Conservation (phyloP, 768 basidiomycete genomes). For the Mycena sanguinolenta region DNA sequence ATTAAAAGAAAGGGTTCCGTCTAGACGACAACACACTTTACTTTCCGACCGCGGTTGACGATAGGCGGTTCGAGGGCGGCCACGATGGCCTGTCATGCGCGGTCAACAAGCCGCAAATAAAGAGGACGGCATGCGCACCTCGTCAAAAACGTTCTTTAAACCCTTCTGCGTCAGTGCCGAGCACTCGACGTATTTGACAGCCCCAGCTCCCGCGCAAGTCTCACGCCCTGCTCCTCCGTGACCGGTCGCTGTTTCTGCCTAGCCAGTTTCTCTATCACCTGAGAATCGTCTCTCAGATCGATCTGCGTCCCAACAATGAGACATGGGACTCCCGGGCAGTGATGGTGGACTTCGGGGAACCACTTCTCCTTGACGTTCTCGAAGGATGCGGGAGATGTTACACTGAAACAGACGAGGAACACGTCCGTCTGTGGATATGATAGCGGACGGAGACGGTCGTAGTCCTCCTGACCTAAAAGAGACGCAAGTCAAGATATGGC, state of each 20-base stretch:
- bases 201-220: slow-evolving; percentile 96
- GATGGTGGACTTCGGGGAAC: slow-evolving; percentile 99
- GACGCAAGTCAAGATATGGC: slow-evolving; percentile 23
- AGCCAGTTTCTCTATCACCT: slow-evolving; percentile 94
- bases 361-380: slow-evolving; percentile 99
- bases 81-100: slow-evolving; percentile 85
- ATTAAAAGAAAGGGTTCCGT: slow-evolving; percentile 31
- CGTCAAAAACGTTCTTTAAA: slow-evolving; percentile 99
- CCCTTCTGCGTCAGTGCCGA: slow-evolving; percentile 99
- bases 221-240: slow-evolving; percentile 87
- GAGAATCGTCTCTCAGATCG: slow-evolving; percentile 93
- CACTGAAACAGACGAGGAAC: slow-evolving; percentile 99
- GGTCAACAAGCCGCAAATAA: slow-evolving; percentile 1
- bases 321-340: slow-evolving; percentile 99
- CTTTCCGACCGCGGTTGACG: slow-evolving; percentile 77
- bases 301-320: slow-evolving; percentile 99
- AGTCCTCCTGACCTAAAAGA: slow-evolving; percentile 94
- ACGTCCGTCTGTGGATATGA: slow-evolving; percentile 99
- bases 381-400: slow-evolving; percentile 97
- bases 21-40: slow-evolving; percentile 87
- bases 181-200: slow-evolving; percentile 99
- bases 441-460: slow-evolving; percentile 97
- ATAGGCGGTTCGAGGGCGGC: slow-evolving; percentile 98
- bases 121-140: slow-evolving; percentile 71
- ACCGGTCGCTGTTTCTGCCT: slow-evolving; percentile 98